These are phyloP conservation scores for Thelonectria blattea DNA, from an alignment of 2,329 filamentous ascomycete genomes.

Conservation along the genomic window DNA sequence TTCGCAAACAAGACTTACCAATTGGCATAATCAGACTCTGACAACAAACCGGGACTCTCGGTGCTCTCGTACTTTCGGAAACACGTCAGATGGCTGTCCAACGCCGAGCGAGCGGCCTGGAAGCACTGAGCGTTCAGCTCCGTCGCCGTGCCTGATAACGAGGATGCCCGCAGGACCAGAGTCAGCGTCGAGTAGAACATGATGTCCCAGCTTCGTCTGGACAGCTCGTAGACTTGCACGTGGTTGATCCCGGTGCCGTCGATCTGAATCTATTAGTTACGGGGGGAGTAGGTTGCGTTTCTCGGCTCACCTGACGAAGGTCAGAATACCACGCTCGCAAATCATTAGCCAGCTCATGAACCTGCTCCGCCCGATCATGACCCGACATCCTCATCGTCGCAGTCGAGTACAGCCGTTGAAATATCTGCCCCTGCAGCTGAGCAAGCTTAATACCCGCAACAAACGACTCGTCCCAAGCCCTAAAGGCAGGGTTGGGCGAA, in stretches of 20 bases:
- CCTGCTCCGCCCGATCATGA: slow-evolving; percentile 18
- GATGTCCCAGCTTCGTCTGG: slow-evolving; percentile 25
- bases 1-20: slow-evolving; percentile 16
- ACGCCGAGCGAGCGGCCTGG: slow-evolving; percentile 21
- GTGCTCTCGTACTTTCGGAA: slow-evolving; percentile 23
- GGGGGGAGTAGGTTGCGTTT: background rate
- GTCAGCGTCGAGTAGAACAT: slow-evolving; percentile 33
- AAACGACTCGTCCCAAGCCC: slow-evolving; percentile 23
- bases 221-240: slow-evolving; percentile 7
- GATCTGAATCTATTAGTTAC: slow-evolving; percentile 2
- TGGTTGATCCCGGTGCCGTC: slow-evolving; percentile 19
- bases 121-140: slow-evolving; percentile 28
- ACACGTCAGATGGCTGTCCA: slow-evolving; percentile 24
- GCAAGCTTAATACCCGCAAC: slow-evolving; percentile 20
- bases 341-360: slow-evolving; percentile 13
- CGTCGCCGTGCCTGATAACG: slow-evolving; percentile 9
- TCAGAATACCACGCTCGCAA: slow-evolving; percentile 23
- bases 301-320: slow-evolving; percentile 12
- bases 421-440: slow-evolving; percentile 21
- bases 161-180: slow-evolving; percentile 23
- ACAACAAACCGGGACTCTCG: slow-evolving; percentile 6
- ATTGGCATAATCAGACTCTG: slow-evolving; percentile 29
- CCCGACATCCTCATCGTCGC: background rate
- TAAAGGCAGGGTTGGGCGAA: slow-evolving; percentile 11
- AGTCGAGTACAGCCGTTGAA: slow-evolving; percentile 24